These are phyloP conservation scores for Pseudogymnoascus sp. DNA, from an alignment of 2,329 filamentous ascomycete genomes.

Conservation along the genomic window DNA sequence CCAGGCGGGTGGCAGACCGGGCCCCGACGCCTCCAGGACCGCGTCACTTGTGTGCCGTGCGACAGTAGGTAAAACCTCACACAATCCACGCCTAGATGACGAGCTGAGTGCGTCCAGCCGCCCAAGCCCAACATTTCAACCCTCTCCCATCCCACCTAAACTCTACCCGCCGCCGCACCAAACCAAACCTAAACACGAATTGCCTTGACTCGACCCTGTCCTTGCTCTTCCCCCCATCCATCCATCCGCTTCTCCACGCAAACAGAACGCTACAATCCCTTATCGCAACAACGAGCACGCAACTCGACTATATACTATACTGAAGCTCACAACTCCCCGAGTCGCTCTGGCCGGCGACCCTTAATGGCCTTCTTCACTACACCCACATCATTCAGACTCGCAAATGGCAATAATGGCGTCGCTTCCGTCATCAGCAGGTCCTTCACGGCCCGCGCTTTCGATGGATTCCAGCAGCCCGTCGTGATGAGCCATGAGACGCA, in stretches of 20 bases:
- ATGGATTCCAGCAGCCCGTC: constrained; percentile 14
- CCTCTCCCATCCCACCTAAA: background rate
- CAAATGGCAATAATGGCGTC: constrained; percentile 30
- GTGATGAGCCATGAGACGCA: constrained; percentile 28
- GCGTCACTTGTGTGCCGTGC: background rate
- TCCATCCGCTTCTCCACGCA: background rate
- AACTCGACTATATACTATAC: background rate
- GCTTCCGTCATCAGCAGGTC: constrained; percentile 20
- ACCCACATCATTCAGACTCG: constrained; percentile 41
- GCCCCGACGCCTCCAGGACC: background rate
- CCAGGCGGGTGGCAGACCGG: background rate
- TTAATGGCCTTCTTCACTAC: constrained; percentile 38
- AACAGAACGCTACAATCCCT: background rate
- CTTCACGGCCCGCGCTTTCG: constrained; percentile 21
- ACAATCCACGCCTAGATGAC: background rate
- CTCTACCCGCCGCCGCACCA: background rate
- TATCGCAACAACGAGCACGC: background rate
- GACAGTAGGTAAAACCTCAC: background rate
- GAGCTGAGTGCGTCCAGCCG: background rate
- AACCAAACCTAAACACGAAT: background rate
- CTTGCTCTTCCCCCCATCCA: background rate
- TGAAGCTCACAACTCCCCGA: background rate
- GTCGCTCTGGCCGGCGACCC: background rate
- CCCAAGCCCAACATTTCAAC: background rate
- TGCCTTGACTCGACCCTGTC: background rate